Evolutionary conservation across 2,329 filamentous ascomycete species (phyloP).

Genomic region (Sporothrix phasma): DNA sequence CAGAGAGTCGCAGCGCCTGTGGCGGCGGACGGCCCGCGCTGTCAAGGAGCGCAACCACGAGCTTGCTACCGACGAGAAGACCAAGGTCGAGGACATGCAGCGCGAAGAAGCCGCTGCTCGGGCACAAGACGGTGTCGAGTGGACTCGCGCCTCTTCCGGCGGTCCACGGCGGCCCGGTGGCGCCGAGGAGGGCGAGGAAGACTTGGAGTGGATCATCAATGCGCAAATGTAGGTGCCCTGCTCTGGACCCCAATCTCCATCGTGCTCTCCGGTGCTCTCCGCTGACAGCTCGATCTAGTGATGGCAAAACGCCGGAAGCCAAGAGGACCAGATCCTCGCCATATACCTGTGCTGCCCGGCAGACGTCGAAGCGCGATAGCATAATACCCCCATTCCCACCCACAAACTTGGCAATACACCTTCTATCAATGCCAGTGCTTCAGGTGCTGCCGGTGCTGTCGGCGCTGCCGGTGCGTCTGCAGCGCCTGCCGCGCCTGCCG

Average conservation of each 20-base stretch:
- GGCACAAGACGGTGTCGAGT: constrained; percentile 69
- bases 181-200: constrained; percentile 71
- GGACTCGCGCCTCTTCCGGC: constrained; percentile 77
- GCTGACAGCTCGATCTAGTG: constrained; percentile 23
- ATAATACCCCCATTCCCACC: constrained; percentile 41
- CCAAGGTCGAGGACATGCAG: constrained; percentile 88
- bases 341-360: constrained; percentile 78
- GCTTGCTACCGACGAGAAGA: constrained; percentile 86
- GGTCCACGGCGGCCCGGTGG: constrained; percentile 61
- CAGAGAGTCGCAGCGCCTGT: constrained; percentile 81
- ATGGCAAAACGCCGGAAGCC: constrained; percentile 57
- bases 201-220: constrained; percentile 90
- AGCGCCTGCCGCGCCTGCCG: constrained; percentile 14
- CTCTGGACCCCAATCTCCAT: too few species aligned
- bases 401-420: constrained; percentile 11
- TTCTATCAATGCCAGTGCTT: not conserved
- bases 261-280: too few species aligned
- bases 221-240: constrained; percentile 58
- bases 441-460: constrained; percentile 16
- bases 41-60: constrained; percentile 81
- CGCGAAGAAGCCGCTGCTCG: constrained; percentile 77
- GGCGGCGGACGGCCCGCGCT: constrained; percentile 71
- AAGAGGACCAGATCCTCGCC: constrained; percentile 71
- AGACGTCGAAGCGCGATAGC: constrained; percentile 47
- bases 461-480: constrained; percentile 14